Evolutionary conservation across 2,329 filamentous ascomycete genomes (phyloP).

Genomic region (Colletotrichum karsti): DNA sequence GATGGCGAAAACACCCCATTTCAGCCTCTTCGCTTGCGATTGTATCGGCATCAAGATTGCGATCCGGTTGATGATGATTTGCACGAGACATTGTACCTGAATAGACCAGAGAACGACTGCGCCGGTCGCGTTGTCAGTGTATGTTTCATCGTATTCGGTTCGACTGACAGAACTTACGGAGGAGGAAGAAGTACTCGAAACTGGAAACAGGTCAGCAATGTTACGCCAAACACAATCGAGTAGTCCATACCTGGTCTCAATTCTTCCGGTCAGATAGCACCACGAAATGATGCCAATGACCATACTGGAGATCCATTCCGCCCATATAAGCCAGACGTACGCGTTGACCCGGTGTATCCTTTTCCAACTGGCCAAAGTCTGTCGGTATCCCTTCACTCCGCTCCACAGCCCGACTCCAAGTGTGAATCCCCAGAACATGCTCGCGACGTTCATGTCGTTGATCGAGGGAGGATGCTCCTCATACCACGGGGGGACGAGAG

Average conservation of each 20-base stretch:
- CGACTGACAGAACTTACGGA: neutral
- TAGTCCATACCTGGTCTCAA: constrained; percentile 37
- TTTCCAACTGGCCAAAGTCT: constrained; percentile 41
- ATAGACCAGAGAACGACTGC: constrained; percentile 20
- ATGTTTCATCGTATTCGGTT: too few species aligned
- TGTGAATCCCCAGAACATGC: constrained; percentile 46
- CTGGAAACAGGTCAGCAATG: neutral
- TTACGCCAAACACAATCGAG: rapidly evolving
- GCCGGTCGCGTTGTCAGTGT: neutral
- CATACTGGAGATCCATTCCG: constrained; percentile 43
- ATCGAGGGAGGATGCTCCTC: constrained; percentile 21
- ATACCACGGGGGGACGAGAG: constrained; percentile 22
- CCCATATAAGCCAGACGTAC: constrained; percentile 51
- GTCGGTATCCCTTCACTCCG: constrained; percentile 41
- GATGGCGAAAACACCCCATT: constrained; percentile 50
- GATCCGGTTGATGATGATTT: constrained; percentile 62
- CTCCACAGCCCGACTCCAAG: constrained; percentile 45
- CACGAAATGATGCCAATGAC: constrained; percentile 45
- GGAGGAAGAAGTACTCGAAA: constrained; percentile 22
- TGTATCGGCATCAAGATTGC: constrained; percentile 51
- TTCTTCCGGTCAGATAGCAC: constrained; percentile 42
- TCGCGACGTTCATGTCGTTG: constrained; percentile 43
- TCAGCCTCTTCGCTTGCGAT: constrained; percentile 45
- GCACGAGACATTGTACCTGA: constrained; percentile 53
- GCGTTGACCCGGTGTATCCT: constrained; percentile 41